Percentiles rank a stretch among this genome's conserved stretches.
phyloP scores from a whole-genome alignment of 2,329 filamentous ascomycete genomes.

The Aspergillus tamarii region DNA sequence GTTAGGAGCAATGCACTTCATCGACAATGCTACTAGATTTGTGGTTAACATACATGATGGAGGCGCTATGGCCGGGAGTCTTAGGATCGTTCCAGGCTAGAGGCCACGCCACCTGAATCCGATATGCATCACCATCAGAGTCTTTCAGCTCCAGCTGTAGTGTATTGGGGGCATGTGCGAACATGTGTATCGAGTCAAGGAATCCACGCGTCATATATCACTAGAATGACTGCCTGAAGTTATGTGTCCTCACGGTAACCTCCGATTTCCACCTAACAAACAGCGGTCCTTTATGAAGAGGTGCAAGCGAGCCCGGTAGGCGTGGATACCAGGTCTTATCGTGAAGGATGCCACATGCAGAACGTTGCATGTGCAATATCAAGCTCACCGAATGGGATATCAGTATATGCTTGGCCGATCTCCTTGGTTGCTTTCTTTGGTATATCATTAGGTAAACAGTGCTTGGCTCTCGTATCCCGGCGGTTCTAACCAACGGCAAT shows the following conservation, averaged over 20 bases:
- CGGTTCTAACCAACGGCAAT: neutral
- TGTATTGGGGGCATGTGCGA: neutral
- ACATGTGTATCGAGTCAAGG: neutral
- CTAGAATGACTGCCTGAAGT: neutral
- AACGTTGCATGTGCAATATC: neutral
- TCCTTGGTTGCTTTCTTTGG: neutral
- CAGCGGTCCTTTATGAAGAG: neutral
- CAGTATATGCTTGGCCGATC: neutral
- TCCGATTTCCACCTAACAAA: neutral
- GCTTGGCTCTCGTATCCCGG: neutral
- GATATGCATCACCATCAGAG: conserved; percentile 18
- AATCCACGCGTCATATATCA: neutral
- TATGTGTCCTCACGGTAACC: neutral
- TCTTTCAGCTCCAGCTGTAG: conserved; percentile 18
- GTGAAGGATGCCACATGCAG: neutral
- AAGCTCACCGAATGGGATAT: neutral
- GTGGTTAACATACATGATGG: conserved; percentile 23
- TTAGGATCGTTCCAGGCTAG: conserved; percentile 23
- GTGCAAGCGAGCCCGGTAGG: neutral
- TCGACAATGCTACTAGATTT: neutral
- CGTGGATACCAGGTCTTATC: neutral
- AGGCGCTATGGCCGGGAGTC: conserved; percentile 8
- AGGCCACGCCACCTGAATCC: conserved; percentile 32
- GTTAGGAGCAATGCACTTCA: neutral
- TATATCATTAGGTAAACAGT: neutral